Evolutionary conservation across 2,329 filamentous ascomycete species (phyloP).

Genomic region (Helminthosporium solani): DNA sequence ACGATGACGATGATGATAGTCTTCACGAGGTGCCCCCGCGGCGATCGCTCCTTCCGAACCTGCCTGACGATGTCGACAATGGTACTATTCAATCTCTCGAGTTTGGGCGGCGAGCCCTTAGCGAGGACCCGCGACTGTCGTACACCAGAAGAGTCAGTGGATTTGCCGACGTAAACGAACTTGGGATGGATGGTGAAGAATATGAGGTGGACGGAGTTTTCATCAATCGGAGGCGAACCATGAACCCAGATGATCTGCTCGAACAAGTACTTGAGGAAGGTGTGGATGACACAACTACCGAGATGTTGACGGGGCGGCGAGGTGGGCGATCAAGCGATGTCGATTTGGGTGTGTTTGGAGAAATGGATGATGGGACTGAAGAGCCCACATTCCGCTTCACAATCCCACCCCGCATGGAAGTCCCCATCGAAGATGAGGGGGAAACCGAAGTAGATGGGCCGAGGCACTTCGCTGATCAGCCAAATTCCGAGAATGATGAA

Average conservation of each 20-base stretch:
- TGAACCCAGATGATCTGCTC: conserved; percentile 39
- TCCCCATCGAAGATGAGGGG: conserved; percentile 16
- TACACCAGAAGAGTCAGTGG: conserved; percentile 52
- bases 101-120: conserved; percentile 44
- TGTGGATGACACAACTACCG: conserved; percentile 33
- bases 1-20: conserved; percentile 45
- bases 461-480: conserved; percentile 5
- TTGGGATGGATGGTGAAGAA: conserved; percentile 37
- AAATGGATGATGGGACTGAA: conserved; percentile 30
- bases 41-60: conserved; percentile 37
- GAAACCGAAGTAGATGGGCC: conserved; percentile 14
- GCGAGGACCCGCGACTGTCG: conserved; percentile 43
- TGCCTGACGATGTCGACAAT: conserved; percentile 41
- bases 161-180: conserved; percentile 50
- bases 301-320: conserved; percentile 33
- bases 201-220: conserved; percentile 47
- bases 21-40: conserved; percentile 43
- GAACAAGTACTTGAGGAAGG: conserved; percentile 39
- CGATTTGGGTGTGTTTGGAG: conserved; percentile 35
- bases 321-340: conserved; percentile 34
- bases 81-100: conserved; percentile 53
- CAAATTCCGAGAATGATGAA: conserved; percentile 1
- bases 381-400: conserved; percentile 44
- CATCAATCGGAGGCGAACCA: conserved; percentile 28
- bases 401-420: conserved; percentile 38